phyloP scores from a whole-genome alignment of 1,139 yeast genomes.

The Diutina pseudorugosa region DNA sequence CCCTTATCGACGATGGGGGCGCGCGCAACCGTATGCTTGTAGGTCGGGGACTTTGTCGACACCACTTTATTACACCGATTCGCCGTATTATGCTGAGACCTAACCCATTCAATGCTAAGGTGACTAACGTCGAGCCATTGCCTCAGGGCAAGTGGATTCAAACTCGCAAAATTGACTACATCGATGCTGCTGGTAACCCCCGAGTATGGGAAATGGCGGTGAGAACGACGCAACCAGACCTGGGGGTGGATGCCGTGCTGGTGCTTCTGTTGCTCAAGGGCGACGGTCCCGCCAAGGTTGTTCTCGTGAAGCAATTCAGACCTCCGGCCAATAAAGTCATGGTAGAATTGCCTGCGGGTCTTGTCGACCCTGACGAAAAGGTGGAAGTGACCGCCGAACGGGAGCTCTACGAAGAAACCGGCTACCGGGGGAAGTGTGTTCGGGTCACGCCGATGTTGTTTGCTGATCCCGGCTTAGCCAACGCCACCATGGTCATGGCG shows the following conservation, averaged over 20 bases:
- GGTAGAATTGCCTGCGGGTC: constrained; percentile 91
- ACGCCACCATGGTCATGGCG: constrained; percentile 76
- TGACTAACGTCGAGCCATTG: constrained; percentile 18
- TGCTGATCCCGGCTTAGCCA: constrained; percentile 91
- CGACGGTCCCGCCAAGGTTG: constrained; percentile 11
- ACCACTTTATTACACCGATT: neutral
- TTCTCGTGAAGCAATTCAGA: constrained; percentile 79
- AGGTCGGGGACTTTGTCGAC: neutral
- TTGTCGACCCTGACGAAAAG: constrained; percentile 75
- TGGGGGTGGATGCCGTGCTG: constrained; percentile 80
- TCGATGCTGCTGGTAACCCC: constrained; percentile 51
- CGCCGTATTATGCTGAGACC: neutral
- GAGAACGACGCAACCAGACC: constrained; percentile 60
- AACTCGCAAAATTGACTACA: constrained; percentile 48
- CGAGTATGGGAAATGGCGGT: constrained; percentile 89
- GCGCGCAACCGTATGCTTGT: neutral
- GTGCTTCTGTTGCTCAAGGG: constrained; percentile 59
- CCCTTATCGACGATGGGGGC: neutral
- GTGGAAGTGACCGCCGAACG: constrained; percentile 73
- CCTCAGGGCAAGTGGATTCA: constrained; percentile 34
- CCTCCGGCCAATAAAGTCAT: constrained; percentile 86
- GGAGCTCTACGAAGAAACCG: constrained; percentile 87
- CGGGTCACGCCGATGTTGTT: constrained; percentile 31
- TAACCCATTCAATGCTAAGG: constrained; percentile 22
- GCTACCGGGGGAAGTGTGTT: constrained; percentile 56